Evolutionary conservation across 805 yeast species (phyloP), one percentile per base, ranked within the genome.

Genomic region (Deakozyma indianensis): DNA sequence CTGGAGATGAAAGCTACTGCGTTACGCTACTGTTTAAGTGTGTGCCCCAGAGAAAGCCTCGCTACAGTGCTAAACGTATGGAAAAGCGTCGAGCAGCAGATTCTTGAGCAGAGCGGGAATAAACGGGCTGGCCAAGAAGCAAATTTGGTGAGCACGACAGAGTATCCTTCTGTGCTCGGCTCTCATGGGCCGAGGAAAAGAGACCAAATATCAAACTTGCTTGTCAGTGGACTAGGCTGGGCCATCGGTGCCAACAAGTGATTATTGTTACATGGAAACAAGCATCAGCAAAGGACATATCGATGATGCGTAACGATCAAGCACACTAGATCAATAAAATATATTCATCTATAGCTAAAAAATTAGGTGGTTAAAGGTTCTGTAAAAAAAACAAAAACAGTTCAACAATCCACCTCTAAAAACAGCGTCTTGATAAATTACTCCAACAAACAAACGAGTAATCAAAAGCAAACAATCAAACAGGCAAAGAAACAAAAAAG

Each of bases 331-430:
- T 32, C 38, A 32, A 32, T 32, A 32, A 32, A 14, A 32, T 11
- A 32, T 32, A 32, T 32, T n/a, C 38, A n/a, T 32, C 38, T 32
- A 32, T 20, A 32, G 38, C 38, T n/a, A 11, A 32, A 32, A 32
- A 32, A 32, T n/a, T 7, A 32, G 38, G 38, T 32, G 38, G 18
- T 32, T 32, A 20, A 32, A 32, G 4, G 18, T 9, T 9, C 18
- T 32, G 38, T 7, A 11, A 32, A 32, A 32, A 32, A 32, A 32
- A 7, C 11, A 32, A 25, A 25, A 25, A 25, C 28, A 25, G 14
- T 25, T 25, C 7, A 25, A 32, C 38, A 32, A 7, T 32, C 18
- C 38, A 32, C 38, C 38, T 25, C 18, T 14, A 32, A 32, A 32
- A 32, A 32, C 9, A n/a, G 18, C 11, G 11, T n/a, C 5, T 32